A percentile compares a stretch with the other conserved stretches of the same genome.
phyloP scores from a whole-genome alignment of 768 basidiomycete genomes.

The Russula lepida region DNA sequence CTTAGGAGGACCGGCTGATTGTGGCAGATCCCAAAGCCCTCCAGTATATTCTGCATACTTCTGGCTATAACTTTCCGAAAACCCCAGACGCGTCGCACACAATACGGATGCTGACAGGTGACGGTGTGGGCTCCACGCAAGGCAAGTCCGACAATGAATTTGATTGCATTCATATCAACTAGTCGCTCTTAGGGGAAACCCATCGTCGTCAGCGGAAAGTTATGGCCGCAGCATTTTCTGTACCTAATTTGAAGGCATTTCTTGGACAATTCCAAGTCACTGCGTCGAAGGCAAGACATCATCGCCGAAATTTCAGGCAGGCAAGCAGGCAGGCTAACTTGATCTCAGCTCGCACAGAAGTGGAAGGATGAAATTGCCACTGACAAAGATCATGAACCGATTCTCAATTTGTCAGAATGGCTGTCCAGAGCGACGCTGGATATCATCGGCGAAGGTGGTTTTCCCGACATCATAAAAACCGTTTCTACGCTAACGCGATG shows the following conservation, averaged over 20 bases:
- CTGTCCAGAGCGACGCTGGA: conserved; percentile 25
- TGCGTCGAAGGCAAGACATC: conserved; percentile 9
- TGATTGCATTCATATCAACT: neutral
- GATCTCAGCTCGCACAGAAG: conserved; percentile 21
- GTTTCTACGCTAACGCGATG: neutral
- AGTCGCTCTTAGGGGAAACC: conserved; percentile 9
- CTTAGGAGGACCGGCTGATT: conserved; percentile 26
- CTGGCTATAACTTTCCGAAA: conserved; percentile 27
- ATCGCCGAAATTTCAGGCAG: neutral
- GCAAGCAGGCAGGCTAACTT: conserved; percentile 1
- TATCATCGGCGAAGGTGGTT: conserved; percentile 26
- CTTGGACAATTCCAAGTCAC: conserved; percentile 24
- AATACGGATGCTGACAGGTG: conserved; percentile 22
- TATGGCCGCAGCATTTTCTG: conserved; percentile 27
- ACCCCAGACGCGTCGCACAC: conserved; percentile 8
- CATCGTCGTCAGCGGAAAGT: conserved; percentile 28
- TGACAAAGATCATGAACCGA: conserved; percentile 4
- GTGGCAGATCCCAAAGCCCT: conserved; percentile 26
- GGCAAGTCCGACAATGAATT: conserved; percentile 10
- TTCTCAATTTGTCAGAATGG: conserved; percentile 23
- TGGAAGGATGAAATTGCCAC: conserved; percentile 23
- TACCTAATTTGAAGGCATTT: conserved; percentile 24
- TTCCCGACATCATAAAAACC: too few species aligned
- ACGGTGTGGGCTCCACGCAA: conserved; percentile 21
- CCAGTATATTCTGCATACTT: conserved; percentile 26